Conservation (phyloP, 2,329 filamentous ascomycete genomes). For the Ophiostoma sp. region DNA sequence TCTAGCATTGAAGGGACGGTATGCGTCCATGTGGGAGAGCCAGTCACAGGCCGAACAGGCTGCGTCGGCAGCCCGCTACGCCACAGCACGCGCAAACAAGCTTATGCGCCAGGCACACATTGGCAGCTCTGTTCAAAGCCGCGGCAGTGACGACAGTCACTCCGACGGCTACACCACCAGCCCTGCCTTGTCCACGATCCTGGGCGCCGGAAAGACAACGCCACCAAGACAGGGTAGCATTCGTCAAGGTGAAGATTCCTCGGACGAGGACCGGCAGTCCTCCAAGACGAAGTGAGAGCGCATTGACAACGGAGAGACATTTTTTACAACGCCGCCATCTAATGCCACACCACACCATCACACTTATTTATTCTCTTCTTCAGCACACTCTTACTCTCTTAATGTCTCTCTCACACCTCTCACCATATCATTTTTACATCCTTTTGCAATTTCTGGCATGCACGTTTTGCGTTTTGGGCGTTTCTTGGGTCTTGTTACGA, state of each 20-base stretch:
- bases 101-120: slow-evolving; percentile 49
- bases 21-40: slow-evolving; percentile 83
- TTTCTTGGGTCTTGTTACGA: not conserved
- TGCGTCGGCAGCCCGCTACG: slow-evolving; percentile 51
- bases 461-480: not conserved
- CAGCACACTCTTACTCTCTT: slow-evolving; percentile 7
- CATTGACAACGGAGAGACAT: not conserved
- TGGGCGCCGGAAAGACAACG: slow-evolving; percentile 35
- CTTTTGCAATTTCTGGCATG: not conserved
- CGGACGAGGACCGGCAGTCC: slow-evolving; percentile 22
- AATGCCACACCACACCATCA: not conserved
- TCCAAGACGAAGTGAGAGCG: slow-evolving; percentile 1
- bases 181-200: slow-evolving; percentile 42
- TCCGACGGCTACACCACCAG: slow-evolving; percentile 44
- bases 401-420: not conserved
- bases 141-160: slow-evolving; percentile 34
- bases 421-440: not conserved
- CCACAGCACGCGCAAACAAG: slow-evolving; percentile 40
- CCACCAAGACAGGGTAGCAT: slow-evolving; percentile 27
- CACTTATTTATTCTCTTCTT: not conserved
- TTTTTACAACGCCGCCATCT: not conserved
- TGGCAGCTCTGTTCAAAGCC: slow-evolving; percentile 27
- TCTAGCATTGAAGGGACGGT: slow-evolving; percentile 63
- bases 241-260: slow-evolving; percentile 24
- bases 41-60: slow-evolving; percentile 55